Evolutionary conservation across 2,329 filamentous ascomycete species (phyloP).

Genomic region (Exutisphaerella laricina): DNA sequence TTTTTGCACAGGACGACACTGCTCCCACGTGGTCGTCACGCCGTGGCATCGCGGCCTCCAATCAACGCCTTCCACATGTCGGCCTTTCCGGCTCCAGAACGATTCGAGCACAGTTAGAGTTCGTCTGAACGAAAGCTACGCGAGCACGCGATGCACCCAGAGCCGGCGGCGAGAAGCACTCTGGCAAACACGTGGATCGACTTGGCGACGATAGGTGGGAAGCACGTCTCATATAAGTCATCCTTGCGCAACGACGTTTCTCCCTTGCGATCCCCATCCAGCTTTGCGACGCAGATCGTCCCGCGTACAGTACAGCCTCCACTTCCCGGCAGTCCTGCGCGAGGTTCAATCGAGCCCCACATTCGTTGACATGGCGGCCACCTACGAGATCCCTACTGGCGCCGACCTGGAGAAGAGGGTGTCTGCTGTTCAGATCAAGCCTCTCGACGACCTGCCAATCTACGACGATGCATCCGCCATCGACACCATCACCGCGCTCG

Average conservation of each 20-base stretch:
- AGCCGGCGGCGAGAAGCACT: background rate
- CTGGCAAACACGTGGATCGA: background rate
- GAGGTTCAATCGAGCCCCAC: too few species aligned
- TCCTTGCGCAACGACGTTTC: background rate
- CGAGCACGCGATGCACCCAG: slow-evolving; percentile 5
- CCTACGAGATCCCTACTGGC: background rate
- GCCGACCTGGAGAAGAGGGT: slow-evolving; percentile 9
- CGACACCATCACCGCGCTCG: slow-evolving; percentile 24
- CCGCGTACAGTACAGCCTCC: background rate
- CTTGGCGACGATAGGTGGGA: background rate
- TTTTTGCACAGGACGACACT: background rate
- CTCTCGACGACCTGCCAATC: slow-evolving; percentile 2
- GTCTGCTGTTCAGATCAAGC: slow-evolving; percentile 3
- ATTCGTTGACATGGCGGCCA: background rate
- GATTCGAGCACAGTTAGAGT: too few species aligned
- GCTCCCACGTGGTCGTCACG: background rate
- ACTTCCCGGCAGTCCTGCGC: too few species aligned
- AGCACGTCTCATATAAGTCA: too few species aligned
- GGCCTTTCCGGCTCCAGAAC: slow-evolving; percentile 1
- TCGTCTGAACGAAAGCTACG: background rate
- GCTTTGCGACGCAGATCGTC: background rate
- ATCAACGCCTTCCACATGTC: background rate
- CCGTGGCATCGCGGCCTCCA: background rate
- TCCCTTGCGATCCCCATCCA: background rate
- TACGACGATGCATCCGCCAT: slow-evolving; percentile 19